phyloP scores from a whole-genome alignment of 495 filamentous ascomycete genomes.

The Neurospora sublineolata region DNA sequence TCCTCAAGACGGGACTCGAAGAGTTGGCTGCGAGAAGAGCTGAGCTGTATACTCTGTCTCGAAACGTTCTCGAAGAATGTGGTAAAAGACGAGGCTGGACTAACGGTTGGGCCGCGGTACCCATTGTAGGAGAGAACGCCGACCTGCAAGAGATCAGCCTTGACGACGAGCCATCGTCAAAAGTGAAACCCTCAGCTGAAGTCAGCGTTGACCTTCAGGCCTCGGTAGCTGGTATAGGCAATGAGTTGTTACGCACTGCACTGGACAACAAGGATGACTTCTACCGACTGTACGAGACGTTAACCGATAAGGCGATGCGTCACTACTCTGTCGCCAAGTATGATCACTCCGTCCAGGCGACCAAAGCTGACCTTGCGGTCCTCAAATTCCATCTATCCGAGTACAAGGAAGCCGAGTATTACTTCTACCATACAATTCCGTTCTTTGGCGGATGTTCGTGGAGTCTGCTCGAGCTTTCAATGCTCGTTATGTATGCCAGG shows the following conservation, averaged over 20 bases:
- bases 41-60: slow-evolving; percentile 66
- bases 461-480: slow-evolving; percentile 65
- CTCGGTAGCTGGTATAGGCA: slow-evolving; percentile 38
- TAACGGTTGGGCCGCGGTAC: slow-evolving; percentile 60
- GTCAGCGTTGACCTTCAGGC: slow-evolving; percentile 2
- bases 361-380: slow-evolving; percentile 76
- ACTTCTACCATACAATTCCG: slow-evolving; percentile 70
- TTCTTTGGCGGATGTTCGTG: slow-evolving; percentile 75
- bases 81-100: slow-evolving; percentile 65
- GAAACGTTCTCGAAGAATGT: slow-evolving; percentile 64
- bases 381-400: slow-evolving; percentile 67
- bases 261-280: slow-evolving; percentile 37
- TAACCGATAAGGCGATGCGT: slow-evolving; percentile 58
- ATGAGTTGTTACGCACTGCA: slow-evolving; percentile 37
- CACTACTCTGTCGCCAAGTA: slow-evolving; percentile 68
- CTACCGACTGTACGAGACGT: slow-evolving; percentile 57
- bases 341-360: slow-evolving; percentile 59
- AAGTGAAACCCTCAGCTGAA: slow-evolving; percentile 18
- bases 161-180: slow-evolving; percentile 16
- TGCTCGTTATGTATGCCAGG: slow-evolving; percentile 75
- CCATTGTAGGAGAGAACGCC: slow-evolving; percentile 35
- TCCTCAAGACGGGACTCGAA: slow-evolving; percentile 57
- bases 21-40: slow-evolving; percentile 74
- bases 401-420: slow-evolving; percentile 60
- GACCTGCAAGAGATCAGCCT: slow-evolving; percentile 49